A percentile compares a stretch with the other conserved stretches of the same genome.
Evolutionary conservation across 2,329 filamentous ascomycete species (phyloP).

Genomic region (Trichophaea hybrida): DNA sequence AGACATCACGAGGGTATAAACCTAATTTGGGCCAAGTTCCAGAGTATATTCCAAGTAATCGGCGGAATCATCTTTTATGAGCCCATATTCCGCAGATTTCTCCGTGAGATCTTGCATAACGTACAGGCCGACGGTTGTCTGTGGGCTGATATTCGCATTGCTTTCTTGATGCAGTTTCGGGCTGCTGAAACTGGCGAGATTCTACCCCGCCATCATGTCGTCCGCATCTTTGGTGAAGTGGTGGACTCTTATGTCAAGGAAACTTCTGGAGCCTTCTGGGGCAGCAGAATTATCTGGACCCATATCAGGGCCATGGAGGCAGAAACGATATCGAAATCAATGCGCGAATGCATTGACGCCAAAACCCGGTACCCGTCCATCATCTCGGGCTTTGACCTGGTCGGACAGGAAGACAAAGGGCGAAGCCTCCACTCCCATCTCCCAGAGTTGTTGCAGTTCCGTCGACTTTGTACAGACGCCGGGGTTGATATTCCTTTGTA

Average conservation of each 20-base stretch:
- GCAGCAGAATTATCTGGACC: conserved; percentile 73
- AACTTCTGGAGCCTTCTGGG: conserved; percentile 51
- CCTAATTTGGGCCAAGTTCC: conserved; percentile 73
- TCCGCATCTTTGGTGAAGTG: conserved; percentile 62
- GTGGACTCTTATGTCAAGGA: conserved; percentile 51
- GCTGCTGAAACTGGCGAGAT: conserved; percentile 17
- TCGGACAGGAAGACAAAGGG: conserved; percentile 73
- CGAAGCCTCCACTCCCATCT: conserved; percentile 61
- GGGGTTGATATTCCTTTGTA: conserved; percentile 80
- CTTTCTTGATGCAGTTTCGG: conserved; percentile 54
- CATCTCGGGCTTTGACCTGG: conserved; percentile 76
- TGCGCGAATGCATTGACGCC: conserved; percentile 74
- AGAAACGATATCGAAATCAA: conserved; percentile 56
- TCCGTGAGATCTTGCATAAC: conserved; percentile 50
- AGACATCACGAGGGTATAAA: conserved; percentile 72
- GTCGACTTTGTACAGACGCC: conserved; percentile 64
- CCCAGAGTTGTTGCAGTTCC: conserved; percentile 86
- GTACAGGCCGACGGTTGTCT: conserved; percentile 68
- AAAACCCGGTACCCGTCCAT: conserved; percentile 67
- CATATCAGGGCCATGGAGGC: conserved; percentile 50
- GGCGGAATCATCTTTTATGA: conserved; percentile 73
- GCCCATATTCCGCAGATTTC: conserved; percentile 66
- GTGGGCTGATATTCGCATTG: conserved; percentile 70
- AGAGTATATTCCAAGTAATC: conserved; percentile 56
- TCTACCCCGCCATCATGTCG: conserved; percentile 42